Evolutionary conservation across 1,284 basidiomycete species (phyloP).

Genomic region (Heliocybe sulcata): DNA sequence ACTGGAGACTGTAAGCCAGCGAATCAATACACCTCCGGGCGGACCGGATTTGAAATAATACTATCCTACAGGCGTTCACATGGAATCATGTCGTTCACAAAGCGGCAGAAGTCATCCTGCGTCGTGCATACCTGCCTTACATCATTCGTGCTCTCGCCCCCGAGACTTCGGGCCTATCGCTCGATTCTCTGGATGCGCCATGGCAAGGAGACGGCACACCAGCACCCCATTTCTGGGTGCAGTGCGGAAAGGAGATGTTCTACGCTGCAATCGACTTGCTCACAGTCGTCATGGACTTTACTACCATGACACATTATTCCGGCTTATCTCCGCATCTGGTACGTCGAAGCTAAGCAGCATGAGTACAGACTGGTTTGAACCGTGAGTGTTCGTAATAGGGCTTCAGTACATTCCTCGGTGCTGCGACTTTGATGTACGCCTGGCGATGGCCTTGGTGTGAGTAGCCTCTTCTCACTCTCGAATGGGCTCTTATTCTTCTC

Average conservation of each 20-base stretch:
- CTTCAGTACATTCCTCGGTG: slow-evolving; percentile 3
- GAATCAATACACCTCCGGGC: background rate
- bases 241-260: slow-evolving; percentile 4
- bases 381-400: background rate
- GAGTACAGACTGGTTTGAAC: background rate
- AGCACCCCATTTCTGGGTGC: slow-evolving; percentile 3
- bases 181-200: background rate
- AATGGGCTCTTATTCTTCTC: background rate
- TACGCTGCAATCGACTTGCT: slow-evolving; percentile 1
- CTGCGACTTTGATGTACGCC: slow-evolving; percentile 4
- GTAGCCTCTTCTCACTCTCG: background rate
- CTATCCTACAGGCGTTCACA: background rate
- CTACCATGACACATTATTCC: background rate
- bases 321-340: slow-evolving; percentile 4
- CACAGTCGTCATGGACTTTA: slow-evolving; percentile 1
- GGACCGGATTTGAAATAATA: background rate
- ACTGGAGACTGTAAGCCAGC: background rate
- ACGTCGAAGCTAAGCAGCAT: background rate
- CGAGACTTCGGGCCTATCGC: background rate
- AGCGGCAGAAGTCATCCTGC: slow-evolving; percentile 2
- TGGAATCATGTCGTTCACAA: slow-evolving; percentile 2
- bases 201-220: background rate
- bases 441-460: slow-evolving; percentile 5
- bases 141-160: slow-evolving; percentile 4
- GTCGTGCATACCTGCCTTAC: slow-evolving; percentile 2